Evolutionary conservation across 345 rosid genomes (phyloP), one percentile per base, ranked within the genome.

Genomic region (Cardamine occulta): DNA sequence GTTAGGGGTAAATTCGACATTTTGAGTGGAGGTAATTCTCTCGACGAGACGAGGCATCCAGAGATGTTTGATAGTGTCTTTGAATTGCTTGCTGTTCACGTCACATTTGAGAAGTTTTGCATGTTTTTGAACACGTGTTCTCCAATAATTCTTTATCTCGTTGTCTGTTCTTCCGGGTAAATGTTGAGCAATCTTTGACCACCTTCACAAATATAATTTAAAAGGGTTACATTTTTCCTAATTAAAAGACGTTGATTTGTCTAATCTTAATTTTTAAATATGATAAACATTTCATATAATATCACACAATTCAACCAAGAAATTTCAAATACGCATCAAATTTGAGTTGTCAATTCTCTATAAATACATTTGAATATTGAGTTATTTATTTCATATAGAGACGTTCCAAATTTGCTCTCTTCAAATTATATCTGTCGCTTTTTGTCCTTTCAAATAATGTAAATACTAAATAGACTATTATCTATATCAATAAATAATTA

Each of bases 81-180:
- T 84, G 69, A 89, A 89, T 40, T 81, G 80, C 28, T 74, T 53
- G 81, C 95, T 89, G 15, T 87, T 85, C 14, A 84, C 82, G 42
- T 89, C 95, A 11, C 87, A 66, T 42, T 85, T 86, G 2, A 89
- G 84, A 55, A 83, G 83, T 23, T 81, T 79, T 1, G 95, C 95
- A 56, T 87, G 92, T 72, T 85, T 87, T 7, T 87, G 87, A 49
- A 89, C 88, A 11, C 95, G 74, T 15, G 95, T 89, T 79, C 95
- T 86, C 95, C 95, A 89, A 28, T 89, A 89, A 57, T 89, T 87
- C 79, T 89, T 89, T 18, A 89, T 89, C 61, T 89, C 94, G 68
- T 89, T 89, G 39, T 89, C 94, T 0, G 95, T 89, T 74, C 95
- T 82, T 60, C 95, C 92, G 0, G 95, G 95, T 75, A 89, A 77